Base-by-base conservation (phyloP, 371 early-diverging fungal genomes). In the Umbelopsis sp. region DNA sequence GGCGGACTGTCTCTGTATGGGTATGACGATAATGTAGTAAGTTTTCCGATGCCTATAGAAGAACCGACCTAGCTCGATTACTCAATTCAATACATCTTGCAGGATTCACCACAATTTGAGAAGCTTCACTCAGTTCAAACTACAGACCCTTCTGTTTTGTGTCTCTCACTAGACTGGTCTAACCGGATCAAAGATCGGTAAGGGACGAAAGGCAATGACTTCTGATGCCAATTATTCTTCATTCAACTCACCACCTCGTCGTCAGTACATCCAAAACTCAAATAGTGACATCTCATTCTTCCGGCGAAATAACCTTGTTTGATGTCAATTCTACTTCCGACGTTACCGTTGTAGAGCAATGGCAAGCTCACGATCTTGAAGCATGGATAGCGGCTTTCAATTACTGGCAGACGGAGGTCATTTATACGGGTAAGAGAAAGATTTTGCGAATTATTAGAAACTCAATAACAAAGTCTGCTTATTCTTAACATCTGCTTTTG, bases 381-480 rank as follows among this genome's bases (percentile, higher is more conserved):
- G 96, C 97, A 2, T 97, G 98, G 98, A 94, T 93, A 68, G 86
- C 89, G 0, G 91, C 91, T 3, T 96, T 92, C 75, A 89, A 97
- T 71, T 90, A 91, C 67, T 91, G 91, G 85, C 81, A 90, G 48
- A 75, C 92, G 0, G 76, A 83, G 18, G 68, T 86, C 1, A 73
- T 95, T 0, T 95, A 88, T 69, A 85, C 87, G 5, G 86, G 84
- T 71, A 63, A 50, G 41, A 10, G 12, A 22, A 22, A 41, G 7
- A 4, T 7, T 41, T 29, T 29, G 29, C 29, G 29, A 29, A 29
- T 29, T 3, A 29, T 29, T 29, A 29, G 0, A 29, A 29, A 29
- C 29, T 22, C 22, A 22, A 29, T 29, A 29, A 29, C 1, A 29
- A 29, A 29, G 4, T 29, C 1, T 29, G 0, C 29, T 29, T 0